A percentile compares a stretch with the other conserved stretches of the same genome.
These are phyloP conservation scores for Dactylonectria macrodidyma DNA, from an alignment of 2,329 filamentous ascomycete genomes.

Conservation along the genomic window DNA sequence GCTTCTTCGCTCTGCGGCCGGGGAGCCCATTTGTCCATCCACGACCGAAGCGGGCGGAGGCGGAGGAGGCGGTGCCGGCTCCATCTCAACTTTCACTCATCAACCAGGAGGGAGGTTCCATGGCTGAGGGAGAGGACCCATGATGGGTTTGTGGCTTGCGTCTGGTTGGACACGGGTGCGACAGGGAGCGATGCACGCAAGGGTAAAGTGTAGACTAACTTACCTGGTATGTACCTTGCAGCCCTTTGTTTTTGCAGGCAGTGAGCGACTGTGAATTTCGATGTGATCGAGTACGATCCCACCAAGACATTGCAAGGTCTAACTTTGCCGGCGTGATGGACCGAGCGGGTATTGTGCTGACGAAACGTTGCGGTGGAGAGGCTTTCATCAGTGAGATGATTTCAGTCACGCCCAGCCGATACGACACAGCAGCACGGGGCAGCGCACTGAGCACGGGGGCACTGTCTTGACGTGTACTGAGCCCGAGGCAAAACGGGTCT, in stretches of 20 bases:
- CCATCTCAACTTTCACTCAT: not conserved
- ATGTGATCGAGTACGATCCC: constrained; percentile 12
- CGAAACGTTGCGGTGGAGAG: not conserved
- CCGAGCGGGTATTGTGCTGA: not conserved
- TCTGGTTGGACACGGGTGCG: constrained; percentile 22
- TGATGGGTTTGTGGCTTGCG: constrained; percentile 14
- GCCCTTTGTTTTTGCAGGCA: constrained; percentile 1
- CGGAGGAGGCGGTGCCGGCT: not conserved
- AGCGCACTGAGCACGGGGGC: constrained; percentile 21
- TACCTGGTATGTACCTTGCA: not conserved
- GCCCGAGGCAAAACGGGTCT: constrained; percentile 9
- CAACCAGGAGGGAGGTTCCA: constrained; percentile 26
- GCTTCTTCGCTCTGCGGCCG: constrained; percentile 27
- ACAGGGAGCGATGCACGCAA: constrained; percentile 20
- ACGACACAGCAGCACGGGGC: constrained; percentile 1
- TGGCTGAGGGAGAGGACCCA: constrained; percentile 30
- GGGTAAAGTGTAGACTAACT: constrained; percentile 6
- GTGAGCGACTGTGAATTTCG: constrained; percentile 22
- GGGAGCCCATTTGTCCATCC: constrained; percentile 36
- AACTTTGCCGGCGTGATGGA: not conserved
- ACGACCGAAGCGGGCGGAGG: constrained; percentile 33
- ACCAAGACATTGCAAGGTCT: constrained; percentile 10
- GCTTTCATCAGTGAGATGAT: not conserved
- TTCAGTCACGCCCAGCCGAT: not conserved
- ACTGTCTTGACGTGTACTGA: constrained; percentile 24